These are phyloP conservation scores for Chytriomyces confervae DNA, from an alignment of 192 early-diverging fungal species.

Conservation along the genomic window DNA sequence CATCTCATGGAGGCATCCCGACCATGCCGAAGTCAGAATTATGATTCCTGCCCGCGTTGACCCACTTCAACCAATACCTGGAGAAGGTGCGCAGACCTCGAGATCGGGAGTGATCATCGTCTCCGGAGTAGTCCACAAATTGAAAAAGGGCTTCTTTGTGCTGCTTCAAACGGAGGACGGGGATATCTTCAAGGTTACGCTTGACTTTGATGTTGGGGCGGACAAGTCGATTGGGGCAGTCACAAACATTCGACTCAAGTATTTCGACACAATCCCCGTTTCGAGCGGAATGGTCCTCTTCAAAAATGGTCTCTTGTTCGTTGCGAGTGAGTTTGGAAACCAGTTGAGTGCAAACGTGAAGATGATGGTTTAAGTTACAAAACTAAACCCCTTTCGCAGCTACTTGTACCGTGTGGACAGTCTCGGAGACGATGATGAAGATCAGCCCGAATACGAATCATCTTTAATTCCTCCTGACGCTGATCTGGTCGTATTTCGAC, in stretches of 20 bases:
- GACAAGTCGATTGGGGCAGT: constrained; percentile 57
- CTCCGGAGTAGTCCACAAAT: constrained; percentile 84
- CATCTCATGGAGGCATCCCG: constrained; percentile 86
- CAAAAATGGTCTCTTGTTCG: constrained; percentile 93
- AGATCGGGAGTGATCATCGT: constrained; percentile 77
- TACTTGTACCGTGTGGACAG: constrained; percentile 92
- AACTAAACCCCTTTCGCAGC: constrained; percentile 43
- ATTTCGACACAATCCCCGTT: constrained; percentile 94
- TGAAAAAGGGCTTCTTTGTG: constrained; percentile 91
- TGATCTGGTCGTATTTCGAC: constrained; percentile 68
- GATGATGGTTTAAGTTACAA: not conserved
- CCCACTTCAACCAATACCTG: constrained; percentile 55
- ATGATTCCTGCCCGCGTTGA: constrained; percentile 83
- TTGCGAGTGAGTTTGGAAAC: constrained; percentile 88
- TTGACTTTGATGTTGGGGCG: constrained; percentile 72
- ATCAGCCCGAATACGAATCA: constrained; percentile 75
- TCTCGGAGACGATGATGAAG: constrained; percentile 89
- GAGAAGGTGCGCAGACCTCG: constrained; percentile 42
- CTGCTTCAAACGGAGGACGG: constrained; percentile 90
- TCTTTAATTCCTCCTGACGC: constrained; percentile 68
- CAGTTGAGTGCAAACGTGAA: constrained; percentile 62
- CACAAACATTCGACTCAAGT: constrained; percentile 80
- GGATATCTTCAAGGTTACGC: constrained; percentile 91
- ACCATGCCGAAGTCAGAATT: constrained; percentile 64
- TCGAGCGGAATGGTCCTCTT: constrained; percentile 81